phyloP scores from a whole-genome alignment of 2,329 filamentous ascomycete species.

The Davidsoniella eucalypti region DNA sequence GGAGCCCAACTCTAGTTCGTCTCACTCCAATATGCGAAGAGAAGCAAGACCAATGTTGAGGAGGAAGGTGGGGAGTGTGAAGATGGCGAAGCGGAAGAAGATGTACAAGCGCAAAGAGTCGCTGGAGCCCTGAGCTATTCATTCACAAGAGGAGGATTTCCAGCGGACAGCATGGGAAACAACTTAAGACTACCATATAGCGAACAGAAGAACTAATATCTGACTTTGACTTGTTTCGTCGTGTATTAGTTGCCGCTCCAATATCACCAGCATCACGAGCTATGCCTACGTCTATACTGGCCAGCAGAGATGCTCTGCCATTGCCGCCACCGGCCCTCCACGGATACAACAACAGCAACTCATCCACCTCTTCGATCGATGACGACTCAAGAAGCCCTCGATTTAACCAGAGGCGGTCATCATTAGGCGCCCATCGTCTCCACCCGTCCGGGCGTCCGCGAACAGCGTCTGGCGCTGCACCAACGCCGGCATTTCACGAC shows the following conservation, averaged over 20 bases:
- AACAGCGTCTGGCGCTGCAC: neutral
- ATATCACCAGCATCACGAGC: too few relatives aligned
- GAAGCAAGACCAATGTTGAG: neutral
- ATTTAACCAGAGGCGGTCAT: slow-evolving; percentile 1
- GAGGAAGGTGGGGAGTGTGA: neutral
- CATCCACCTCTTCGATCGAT: slow-evolving; percentile 7
- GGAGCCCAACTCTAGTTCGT: neutral
- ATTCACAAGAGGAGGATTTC: too few relatives aligned
- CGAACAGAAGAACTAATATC: too few relatives aligned
- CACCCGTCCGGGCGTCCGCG: slow-evolving; percentile 2
- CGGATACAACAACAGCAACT: too few relatives aligned
- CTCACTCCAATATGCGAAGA: neutral
- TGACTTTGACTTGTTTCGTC: too few relatives aligned
- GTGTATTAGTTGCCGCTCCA: too few relatives aligned
- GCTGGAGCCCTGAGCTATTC: neutral
- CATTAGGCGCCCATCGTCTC: slow-evolving; percentile 5
- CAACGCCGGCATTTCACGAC: neutral
- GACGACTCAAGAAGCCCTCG: neutral
- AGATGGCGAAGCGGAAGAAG: neutral
- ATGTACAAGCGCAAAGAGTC: neutral
- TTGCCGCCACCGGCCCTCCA: neutral
- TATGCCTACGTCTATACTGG: too few relatives aligned
- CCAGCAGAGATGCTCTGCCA: too few relatives aligned
- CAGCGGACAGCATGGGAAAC: too few relatives aligned
- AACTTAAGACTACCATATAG: too few relatives aligned